Evolutionary conservation across 2,329 filamentous ascomycete species (phyloP).

Genomic region (Chaetomium olivaceum): DNA sequence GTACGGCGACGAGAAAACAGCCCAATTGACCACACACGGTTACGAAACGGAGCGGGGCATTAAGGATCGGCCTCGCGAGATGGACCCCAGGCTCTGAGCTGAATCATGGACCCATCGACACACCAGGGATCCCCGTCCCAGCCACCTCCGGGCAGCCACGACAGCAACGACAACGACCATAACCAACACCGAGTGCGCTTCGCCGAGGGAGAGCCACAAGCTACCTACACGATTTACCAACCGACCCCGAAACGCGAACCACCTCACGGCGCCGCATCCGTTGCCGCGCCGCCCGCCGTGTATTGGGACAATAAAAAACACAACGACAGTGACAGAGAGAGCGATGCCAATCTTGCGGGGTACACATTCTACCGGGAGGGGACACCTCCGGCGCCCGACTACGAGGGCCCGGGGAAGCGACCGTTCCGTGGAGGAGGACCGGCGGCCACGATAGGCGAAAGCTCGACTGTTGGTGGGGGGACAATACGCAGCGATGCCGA

Average conservation of each 20-base stretch:
- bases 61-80: slow-evolving; percentile 17
- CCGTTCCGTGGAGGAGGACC: slow-evolving; percentile 32
- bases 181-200: slow-evolving; percentile 28
- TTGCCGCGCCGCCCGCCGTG: slow-evolving; percentile 29
- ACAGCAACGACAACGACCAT: background rate
- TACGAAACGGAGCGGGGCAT: slow-evolving; percentile 13
- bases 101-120: slow-evolving; percentile 24
- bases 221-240: slow-evolving; percentile 14
- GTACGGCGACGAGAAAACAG: background rate
- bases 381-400: slow-evolving; percentile 40
- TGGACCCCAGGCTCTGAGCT: slow-evolving; percentile 27
- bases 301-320: slow-evolving; percentile 34
- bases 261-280: slow-evolving; percentile 2
- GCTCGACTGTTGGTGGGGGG: slow-evolving; percentile 20
- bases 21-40: background rate
- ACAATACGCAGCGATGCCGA: slow-evolving; percentile 16
- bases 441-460: slow-evolving; percentile 28
- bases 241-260: background rate
- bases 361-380: slow-evolving; percentile 46
- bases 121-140: slow-evolving; percentile 27
- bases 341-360: slow-evolving; percentile 32
- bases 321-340: slow-evolving; percentile 21
- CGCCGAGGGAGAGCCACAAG: slow-evolving; percentile 26
- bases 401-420: slow-evolving; percentile 27
- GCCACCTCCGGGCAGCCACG: background rate